These are phyloP conservation scores for Lablab purpureus DNA, from an alignment of 306 rosid species.

Conservation along the genomic window DNA sequence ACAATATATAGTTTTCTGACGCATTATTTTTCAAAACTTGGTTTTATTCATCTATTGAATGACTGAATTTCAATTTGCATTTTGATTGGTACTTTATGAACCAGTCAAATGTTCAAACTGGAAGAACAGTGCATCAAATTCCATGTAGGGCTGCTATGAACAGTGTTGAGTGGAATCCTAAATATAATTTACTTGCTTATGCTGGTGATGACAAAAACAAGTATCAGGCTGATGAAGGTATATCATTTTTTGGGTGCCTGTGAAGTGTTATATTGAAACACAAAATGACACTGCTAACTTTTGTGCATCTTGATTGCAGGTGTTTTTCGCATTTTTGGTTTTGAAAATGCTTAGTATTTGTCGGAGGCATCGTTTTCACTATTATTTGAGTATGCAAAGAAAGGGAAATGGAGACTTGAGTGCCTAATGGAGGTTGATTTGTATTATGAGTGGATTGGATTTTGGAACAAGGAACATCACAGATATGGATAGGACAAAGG, in stretches of 20 bases:
- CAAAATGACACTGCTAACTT: constrained; percentile 26
- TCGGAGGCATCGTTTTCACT: not conserved
- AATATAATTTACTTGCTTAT: constrained; percentile 85
- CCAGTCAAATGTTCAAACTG: constrained; percentile 83
- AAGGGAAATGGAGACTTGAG: constrained; percentile 2
- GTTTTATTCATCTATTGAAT: constrained; percentile 21
- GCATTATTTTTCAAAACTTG: not conserved
- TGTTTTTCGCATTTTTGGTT: constrained; percentile 87
- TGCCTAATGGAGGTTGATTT: constrained; percentile 30
- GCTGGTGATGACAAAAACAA: constrained; percentile 99
- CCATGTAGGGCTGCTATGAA: constrained; percentile 98
- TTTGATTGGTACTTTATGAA: constrained; percentile 35
- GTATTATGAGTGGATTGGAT: not conserved
- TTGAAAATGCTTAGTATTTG: constrained; percentile 64
- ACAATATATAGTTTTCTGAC: too few relatives aligned
- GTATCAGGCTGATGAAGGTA: constrained; percentile 97
- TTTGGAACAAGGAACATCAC: not conserved
- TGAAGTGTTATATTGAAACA: constrained; percentile 5
- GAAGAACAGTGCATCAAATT: constrained; percentile 89
- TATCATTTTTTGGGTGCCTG: not conserved
- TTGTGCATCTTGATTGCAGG: constrained; percentile 64
- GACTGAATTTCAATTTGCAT: not conserved
- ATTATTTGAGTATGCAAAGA: not conserved
- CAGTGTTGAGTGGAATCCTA: constrained; percentile 98
- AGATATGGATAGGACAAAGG: not conserved